A percentile compares a stretch with the other conserved stretches of the same genome.
phyloP scores from a whole-genome alignment of 2,329 filamentous ascomycete genomes.

The Aureobasidium lini region DNA sequence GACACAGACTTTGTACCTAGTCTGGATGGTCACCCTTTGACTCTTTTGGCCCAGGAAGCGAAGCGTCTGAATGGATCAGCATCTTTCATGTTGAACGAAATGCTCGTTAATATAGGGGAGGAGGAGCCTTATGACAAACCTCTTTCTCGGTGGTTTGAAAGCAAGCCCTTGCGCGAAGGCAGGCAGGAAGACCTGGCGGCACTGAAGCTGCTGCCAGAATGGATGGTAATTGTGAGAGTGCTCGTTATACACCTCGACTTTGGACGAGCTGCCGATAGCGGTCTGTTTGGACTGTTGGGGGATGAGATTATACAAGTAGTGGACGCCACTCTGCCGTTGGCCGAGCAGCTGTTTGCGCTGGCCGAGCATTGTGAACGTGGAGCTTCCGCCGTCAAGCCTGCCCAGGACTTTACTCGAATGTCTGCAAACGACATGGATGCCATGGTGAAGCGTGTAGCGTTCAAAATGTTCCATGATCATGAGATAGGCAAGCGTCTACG shows the following conservation, averaged over 20 bases:
- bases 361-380: constrained; percentile 5
- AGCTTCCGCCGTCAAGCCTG: background rate
- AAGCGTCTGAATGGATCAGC: background rate
- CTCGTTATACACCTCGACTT: constrained; percentile 13
- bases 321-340: constrained; percentile 6
- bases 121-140: background rate
- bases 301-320: constrained; percentile 16
- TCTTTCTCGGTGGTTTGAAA: background rate
- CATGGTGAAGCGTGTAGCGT: constrained; percentile 9
- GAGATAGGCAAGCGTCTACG: constrained; percentile 9
- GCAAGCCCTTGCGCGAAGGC: background rate
- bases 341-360: background rate
- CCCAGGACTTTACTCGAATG: constrained; percentile 11
- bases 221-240: constrained; percentile 14
- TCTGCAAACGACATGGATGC: constrained; percentile 10
- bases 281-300: constrained; percentile 15
- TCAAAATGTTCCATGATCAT: background rate
- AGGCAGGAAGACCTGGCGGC: background rate
- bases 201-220: constrained; percentile 8
- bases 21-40: background rate
- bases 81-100: constrained; percentile 5
- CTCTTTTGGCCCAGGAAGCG: constrained; percentile 5
- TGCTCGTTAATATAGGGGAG: background rate
- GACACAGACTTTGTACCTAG: background rate
- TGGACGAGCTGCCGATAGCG: constrained; percentile 2